Evolutionary conservation across 257 asterid genomes (phyloP).

Genomic region (Gentiana macrophylla): DNA sequence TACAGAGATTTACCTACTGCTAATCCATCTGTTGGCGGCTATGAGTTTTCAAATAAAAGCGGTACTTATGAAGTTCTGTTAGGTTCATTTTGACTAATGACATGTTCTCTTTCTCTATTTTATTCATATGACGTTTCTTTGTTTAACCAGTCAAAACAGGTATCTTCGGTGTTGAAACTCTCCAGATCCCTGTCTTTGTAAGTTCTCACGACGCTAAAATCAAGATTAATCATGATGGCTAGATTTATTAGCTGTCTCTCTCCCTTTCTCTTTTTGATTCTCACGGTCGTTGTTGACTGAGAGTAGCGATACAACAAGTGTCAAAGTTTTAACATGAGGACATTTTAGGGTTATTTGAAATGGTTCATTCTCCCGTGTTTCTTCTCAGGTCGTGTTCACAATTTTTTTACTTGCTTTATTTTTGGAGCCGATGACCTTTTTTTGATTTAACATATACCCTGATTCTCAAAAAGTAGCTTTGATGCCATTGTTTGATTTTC

Average conservation of each 20-base stretch:
- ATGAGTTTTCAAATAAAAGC: slow-evolving; percentile 57
- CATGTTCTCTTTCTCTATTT: neutral
- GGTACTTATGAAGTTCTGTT: slow-evolving; percentile 30
- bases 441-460: neutral
- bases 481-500: no score
- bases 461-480: no score
- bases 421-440: neutral
- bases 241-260: neutral
- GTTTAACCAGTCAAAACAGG: slow-evolving; percentile 58
- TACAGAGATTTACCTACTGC: slow-evolving; percentile 45
- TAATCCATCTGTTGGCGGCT: slow-evolving; percentile 60
- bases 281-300: no score
- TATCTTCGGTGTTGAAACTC: slow-evolving; percentile 37
- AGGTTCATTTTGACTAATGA: slow-evolving; percentile 2
- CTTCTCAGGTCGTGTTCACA: neutral
- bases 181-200: slow-evolving; percentile 65
- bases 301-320: no score
- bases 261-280: neutral
- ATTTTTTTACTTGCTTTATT: neutral
- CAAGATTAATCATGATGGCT: slow-evolving; percentile 1
- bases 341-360: neutral
- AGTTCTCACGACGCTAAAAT: slow-evolving; percentile 20
- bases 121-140: slow-evolving; percentile 1
- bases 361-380: neutral
- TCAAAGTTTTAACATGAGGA: no score